Base-by-base conservation (phyloP, 768 basidiomycete genomes). In the Podaxis mareebaensis region DNA sequence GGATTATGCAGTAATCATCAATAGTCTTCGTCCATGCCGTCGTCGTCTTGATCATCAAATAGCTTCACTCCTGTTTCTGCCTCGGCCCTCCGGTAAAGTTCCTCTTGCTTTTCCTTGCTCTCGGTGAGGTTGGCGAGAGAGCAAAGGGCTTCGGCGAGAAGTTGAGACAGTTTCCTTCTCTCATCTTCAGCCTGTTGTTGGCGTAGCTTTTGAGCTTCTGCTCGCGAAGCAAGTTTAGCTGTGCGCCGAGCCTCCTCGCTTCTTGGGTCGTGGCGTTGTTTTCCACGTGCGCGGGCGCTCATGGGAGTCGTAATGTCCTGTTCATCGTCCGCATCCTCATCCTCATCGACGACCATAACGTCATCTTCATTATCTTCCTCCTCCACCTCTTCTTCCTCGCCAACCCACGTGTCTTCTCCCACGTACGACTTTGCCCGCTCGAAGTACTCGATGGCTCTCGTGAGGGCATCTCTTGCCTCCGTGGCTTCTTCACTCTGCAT, bases 381-480 rank as follows among this genome's bases (percentile, higher is more conserved):
- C 26, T 39, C 59, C 22, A 49, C 66, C 22, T 64, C 54, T 64
- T 64, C 54, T 24, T 64, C 61, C 49, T 55, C 51, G 10, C 40
- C 53, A 36, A 42, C 33, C 40, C 22, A 59, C 48, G 40, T 65
- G 44, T 67, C 68, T 30, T 61, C 59, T 40, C 63, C 64, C 6
- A 69, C 68, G 8, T 68, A 69, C 70, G 68, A 75, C 44, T 73
- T 72, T 46, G 81, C 80, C 33, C 75, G 73, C 64, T 80, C 78
- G 30, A 83, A 76, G 58, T 78, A 81, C 51, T 70, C 73, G 48
- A 81, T 65, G 46, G 85, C 85, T 61, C 76, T 79, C 20, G 65
- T 68, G 26, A 88, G 71, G 1, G 76, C 82, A 63, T 84, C 82
- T 53, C 87, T 72, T 22, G 84, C 86, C 30, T 87, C 85, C 54